These are phyloP conservation scores for Astrothelium macrocarpum DNA, from an alignment of 495 filamentous ascomycete species.

Conservation along the genomic window DNA sequence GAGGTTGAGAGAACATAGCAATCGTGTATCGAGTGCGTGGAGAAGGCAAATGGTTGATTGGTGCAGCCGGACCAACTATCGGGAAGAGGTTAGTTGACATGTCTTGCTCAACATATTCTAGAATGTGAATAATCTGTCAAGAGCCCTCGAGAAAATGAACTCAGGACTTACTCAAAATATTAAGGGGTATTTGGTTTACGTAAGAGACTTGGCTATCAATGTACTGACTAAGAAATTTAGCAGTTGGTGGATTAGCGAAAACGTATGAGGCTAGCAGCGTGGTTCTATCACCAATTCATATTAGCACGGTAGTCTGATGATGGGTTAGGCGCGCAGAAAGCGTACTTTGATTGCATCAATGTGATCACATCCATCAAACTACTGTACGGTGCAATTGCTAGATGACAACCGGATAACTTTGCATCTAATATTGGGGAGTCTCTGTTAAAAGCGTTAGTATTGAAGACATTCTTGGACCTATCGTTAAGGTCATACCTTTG, in stretches of 20 bases:
- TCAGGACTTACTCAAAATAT: conserved; percentile 31
- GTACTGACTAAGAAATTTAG: conserved; percentile 46
- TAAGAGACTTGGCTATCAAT: conserved; percentile 38
- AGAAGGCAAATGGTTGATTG: conserved; percentile 23
- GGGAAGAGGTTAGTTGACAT: background rate
- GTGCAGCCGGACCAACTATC: conserved; percentile 35
- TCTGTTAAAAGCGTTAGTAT: background rate
- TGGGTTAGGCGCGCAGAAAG: conserved; percentile 3
- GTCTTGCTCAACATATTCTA: background rate
- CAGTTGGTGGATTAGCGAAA: conserved; percentile 38
- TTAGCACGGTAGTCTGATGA: background rate
- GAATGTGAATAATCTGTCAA: too few relatives aligned
- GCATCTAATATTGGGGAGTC: background rate
- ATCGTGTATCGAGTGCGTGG: conserved; percentile 33
- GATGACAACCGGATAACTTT: background rate
- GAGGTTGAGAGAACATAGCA: conserved; percentile 33
- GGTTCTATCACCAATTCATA: background rate
- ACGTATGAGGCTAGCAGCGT: conserved; percentile 39
- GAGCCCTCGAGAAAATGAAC: background rate
- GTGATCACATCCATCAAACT: conserved; percentile 6
- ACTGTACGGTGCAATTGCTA: background rate
- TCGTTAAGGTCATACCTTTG: background rate
- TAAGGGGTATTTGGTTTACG: conserved; percentile 43
- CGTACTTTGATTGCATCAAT: conserved; percentile 8
- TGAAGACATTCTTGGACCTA: background rate